These are phyloP conservation scores for Brassica rapa DNA, from an alignment of 345 rosid species.

Conservation along the genomic window DNA sequence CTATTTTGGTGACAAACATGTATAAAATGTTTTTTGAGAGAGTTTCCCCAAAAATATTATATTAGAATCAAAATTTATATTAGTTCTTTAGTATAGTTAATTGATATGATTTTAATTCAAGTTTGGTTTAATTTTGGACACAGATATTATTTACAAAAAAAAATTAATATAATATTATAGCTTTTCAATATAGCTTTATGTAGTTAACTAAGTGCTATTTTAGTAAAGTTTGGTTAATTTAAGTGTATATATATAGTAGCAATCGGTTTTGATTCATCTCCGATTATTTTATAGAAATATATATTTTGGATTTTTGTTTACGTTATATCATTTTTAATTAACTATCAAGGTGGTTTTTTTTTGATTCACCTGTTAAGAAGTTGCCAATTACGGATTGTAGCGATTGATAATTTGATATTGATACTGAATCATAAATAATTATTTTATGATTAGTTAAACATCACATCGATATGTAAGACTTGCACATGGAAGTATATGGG, in stretches of 20 bases:
- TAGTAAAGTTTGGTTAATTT: background rate
- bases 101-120: background rate
- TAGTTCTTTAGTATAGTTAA: background rate
- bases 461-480: constrained; percentile 17
- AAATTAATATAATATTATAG: too few relatives aligned
- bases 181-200: background rate
- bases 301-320: background rate
- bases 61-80: background rate
- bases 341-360: background rate
- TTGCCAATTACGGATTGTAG: background rate
- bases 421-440: background rate
- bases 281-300: background rate
- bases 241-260: background rate
- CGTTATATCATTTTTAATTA: background rate
- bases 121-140: background rate
- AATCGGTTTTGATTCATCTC: background rate
- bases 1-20: too few relatives aligned
- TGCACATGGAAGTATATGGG: constrained; percentile 21
- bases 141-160: background rate
- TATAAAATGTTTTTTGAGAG: too few relatives aligned
- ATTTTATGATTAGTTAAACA: background rate
- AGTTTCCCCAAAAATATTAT: too few relatives aligned
- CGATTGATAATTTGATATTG: background rate
- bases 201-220: background rate
- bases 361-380: background rate